Percentiles rank a stretch among this genome's conserved stretches.
Evolutionary conservation across 495 filamentous ascomycete genomes (phyloP).

Genomic region (Neurospora sp.): DNA sequence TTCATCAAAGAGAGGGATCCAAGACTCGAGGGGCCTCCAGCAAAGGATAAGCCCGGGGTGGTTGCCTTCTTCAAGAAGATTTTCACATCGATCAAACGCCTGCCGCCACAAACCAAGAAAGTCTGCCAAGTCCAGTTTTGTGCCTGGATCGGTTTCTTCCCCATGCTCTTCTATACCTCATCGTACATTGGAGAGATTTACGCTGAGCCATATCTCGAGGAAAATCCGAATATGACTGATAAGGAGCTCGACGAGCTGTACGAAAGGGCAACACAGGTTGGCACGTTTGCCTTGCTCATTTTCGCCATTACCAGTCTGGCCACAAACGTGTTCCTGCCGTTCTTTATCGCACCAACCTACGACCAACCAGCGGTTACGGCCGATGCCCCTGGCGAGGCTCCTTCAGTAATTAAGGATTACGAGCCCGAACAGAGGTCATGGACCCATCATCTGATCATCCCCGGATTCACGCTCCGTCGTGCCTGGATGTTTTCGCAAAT

Average conservation of each 20-base stretch:
- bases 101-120: slow-evolving; percentile 68
- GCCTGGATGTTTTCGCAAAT: slow-evolving; percentile 76
- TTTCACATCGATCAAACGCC: slow-evolving; percentile 58
- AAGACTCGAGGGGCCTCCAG: slow-evolving; percentile 51
- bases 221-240: slow-evolving; percentile 63
- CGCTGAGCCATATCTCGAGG: slow-evolving; percentile 64
- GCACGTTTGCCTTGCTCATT: slow-evolving; percentile 76
- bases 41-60: slow-evolving; percentile 50
- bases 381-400: slow-evolving; percentile 10
- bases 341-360: slow-evolving; percentile 71
- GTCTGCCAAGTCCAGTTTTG: slow-evolving; percentile 84
- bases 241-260: slow-evolving; percentile 65
- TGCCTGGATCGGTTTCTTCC: slow-evolving; percentile 92
- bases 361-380: slow-evolving; percentile 26
- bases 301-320: slow-evolving; percentile 73
- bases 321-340: slow-evolving; percentile 69
- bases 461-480: slow-evolving; percentile 70
- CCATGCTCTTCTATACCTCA: slow-evolving; percentile 86
- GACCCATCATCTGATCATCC: slow-evolving; percentile 55
- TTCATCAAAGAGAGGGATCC: slow-evolving; percentile 72
- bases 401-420: slow-evolving; percentile 16
- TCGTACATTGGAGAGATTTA: slow-evolving; percentile 88
- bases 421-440: slow-evolving; percentile 27
- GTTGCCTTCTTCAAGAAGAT: slow-evolving; percentile 68
- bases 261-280: slow-evolving; percentile 71